phyloP scores from a whole-genome alignment of 768 basidiomycete genomes.

The Mycena venus region DNA sequence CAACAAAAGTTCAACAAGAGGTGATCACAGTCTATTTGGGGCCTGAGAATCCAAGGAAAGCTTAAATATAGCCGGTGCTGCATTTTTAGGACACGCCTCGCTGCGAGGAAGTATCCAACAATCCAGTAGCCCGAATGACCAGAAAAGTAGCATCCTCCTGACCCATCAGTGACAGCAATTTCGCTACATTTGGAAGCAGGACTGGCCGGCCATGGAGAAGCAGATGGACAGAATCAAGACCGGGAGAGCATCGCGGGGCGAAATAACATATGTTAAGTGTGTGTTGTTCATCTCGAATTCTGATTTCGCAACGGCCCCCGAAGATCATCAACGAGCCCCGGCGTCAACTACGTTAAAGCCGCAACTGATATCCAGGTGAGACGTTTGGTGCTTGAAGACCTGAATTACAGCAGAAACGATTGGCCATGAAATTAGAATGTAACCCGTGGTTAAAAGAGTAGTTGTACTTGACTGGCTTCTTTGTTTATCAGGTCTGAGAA shows the following conservation, averaged over 20 bases:
- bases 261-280: not conserved
- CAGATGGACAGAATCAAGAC: not conserved
- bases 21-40: not conserved
- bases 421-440: not conserved
- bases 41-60: not conserved
- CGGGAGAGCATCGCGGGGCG: not conserved
- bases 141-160: too few relatives aligned
- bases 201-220: not conserved
- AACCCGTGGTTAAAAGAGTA: not conserved
- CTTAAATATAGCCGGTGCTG: not conserved
- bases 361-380: not conserved
- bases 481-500: not conserved
- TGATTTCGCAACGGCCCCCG: not conserved
- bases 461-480: not conserved
- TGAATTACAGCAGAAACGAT: not conserved
- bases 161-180: too few relatives aligned
- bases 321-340: not conserved
- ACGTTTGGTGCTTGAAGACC: not conserved
- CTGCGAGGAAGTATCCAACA: too few relatives aligned
- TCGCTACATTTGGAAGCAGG: not conserved
- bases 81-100: not conserved
- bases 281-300: not conserved
- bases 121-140: too few relatives aligned
- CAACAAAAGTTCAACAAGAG: too few relatives aligned
- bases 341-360: not conserved